A percentile compares a stretch with the other conserved stretches of the same genome.
These are phyloP conservation scores for Penstemon newberryi DNA, from an alignment of 257 asterid genomes.

Conservation along the genomic window DNA sequence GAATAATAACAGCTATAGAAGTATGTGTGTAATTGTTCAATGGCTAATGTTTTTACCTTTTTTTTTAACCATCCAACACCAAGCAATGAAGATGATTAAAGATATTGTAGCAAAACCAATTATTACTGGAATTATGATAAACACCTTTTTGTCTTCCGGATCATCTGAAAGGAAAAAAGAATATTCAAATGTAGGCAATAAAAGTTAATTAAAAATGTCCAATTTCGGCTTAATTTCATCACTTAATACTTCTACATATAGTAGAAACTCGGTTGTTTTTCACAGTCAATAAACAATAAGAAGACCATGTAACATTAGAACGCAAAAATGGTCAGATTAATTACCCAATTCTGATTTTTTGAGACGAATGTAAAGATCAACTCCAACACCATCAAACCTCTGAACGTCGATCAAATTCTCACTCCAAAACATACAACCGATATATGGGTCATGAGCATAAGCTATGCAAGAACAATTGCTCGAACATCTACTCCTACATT, in stretches of 20 bases:
- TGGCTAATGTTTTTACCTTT: conserved; percentile 31
- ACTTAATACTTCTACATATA: too few species aligned
- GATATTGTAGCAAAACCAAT: conserved; percentile 34
- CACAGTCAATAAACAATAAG: background rate
- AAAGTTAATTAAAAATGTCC: too few species aligned
- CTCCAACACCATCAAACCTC: conserved; percentile 27
- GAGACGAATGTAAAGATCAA: conserved; percentile 48
- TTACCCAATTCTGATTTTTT: conserved; percentile 48
- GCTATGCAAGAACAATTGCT: conserved; percentile 50
- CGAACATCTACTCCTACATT: conserved; percentile 39
- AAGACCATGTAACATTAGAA: background rate
- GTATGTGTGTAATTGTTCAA: background rate
- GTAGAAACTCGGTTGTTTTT: too few species aligned
- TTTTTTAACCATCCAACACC: conserved; percentile 42
- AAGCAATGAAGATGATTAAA: conserved; percentile 26
- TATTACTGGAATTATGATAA: conserved; percentile 40
- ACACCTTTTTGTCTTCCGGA: conserved; percentile 31
- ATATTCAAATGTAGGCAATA: too few species aligned
- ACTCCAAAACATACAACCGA: conserved; percentile 51
- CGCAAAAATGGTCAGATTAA: too few species aligned
- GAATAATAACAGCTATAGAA: too few species aligned
- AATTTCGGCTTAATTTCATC: too few species aligned
- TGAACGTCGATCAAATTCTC: conserved; percentile 35
- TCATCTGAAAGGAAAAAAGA: conserved; percentile 29
- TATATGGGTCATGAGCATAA: conserved; percentile 25